Evolutionary conservation across 331 rosid genomes (phyloP), one percentile per base, ranked within the genome.

Genomic region (Quercus phellos): DNA sequence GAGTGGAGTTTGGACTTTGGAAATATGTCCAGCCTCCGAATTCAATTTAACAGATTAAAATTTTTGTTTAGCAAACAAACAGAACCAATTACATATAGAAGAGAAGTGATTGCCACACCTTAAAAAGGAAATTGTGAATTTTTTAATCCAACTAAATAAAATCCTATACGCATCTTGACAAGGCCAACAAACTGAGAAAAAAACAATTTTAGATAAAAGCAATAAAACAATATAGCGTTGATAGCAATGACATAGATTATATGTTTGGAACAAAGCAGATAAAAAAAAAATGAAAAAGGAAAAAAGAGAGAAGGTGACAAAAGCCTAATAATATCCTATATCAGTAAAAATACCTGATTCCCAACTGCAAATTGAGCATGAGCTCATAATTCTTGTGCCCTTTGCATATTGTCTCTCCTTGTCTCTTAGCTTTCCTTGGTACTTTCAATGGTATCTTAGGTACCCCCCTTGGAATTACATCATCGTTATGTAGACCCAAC

Each of bases 361-460:
- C 98, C 4, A 93, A 82, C 78, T 91, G 94, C 81, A 91, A 82
- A 86, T 91, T 93, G 66, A 93, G 94, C 94, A 89, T 88, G 22
- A 93, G 92, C 38, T 93, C 97, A 77, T 87, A 93, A 78, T 88
- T 91, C 51, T 91, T 91, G 69, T 93, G 97, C 11, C 92, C 97
- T 77, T 73, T 91, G 82, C 85, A 72, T 26, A 91, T 91, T 53
- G 86, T 87, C 50, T 91, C 94, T 72, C 98, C 98, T 72, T 81
- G 97, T 69, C 92, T 88, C 84, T 90, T 90, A 18, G 86, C 19
- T 54, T 83, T 79, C 83, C 72, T 90, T 1, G 90, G 85, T 21
- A 79, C 87, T 84, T 72, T 90, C 63, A 90, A 53, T 51, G 84
- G 87, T 19, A 70, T 75, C 17, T 83, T 83, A 19, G 77, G 73